Conservation (phyloP, 441 rosid genomes). For the Populus tomentosa region DNA sequence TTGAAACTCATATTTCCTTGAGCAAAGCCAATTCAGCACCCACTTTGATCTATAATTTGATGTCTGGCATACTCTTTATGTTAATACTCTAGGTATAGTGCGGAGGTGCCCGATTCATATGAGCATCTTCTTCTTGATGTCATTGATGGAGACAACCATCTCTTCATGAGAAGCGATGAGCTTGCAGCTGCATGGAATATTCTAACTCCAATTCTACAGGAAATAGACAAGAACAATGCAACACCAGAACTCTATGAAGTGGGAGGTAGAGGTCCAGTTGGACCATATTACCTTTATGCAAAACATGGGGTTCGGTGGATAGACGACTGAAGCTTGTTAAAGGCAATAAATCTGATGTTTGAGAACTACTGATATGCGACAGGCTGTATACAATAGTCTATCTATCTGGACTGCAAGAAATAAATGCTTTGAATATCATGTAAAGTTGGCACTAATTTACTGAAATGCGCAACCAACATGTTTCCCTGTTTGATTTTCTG, state of each 20-base stretch:
- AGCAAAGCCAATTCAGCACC: neutral
- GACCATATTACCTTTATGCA: conserved; percentile 72
- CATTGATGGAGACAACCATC: conserved; percentile 76
- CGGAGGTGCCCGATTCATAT: conserved; percentile 73
- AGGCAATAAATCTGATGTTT: neutral
- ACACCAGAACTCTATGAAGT: conserved; percentile 60
- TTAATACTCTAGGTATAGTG: conserved; percentile 42
- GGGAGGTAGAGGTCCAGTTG: conserved; percentile 79
- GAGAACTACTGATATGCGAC: neutral
- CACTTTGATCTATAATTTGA: neutral
- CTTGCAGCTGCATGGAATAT: conserved; percentile 73
- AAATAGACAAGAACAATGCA: conserved; percentile 53
- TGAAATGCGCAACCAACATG: neutral
- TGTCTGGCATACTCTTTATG: neutral
- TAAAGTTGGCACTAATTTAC: neutral
- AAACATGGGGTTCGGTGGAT: conserved; percentile 63
- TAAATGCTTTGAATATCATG: neutral
- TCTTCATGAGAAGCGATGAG: conserved; percentile 79
- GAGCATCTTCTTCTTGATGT: conserved; percentile 81
- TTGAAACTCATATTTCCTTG: neutral
- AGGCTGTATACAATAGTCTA: neutral
- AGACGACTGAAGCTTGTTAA: conserved; percentile 33
- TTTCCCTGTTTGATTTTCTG: neutral
- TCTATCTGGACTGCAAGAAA: neutral
- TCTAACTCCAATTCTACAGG: conserved; percentile 47